A percentile compares a stretch with the other conserved stretches of the same genome.
Evolutionary conservation across 768 basidiomycete species (phyloP).

Genomic region (Auricularia sp.): DNA sequence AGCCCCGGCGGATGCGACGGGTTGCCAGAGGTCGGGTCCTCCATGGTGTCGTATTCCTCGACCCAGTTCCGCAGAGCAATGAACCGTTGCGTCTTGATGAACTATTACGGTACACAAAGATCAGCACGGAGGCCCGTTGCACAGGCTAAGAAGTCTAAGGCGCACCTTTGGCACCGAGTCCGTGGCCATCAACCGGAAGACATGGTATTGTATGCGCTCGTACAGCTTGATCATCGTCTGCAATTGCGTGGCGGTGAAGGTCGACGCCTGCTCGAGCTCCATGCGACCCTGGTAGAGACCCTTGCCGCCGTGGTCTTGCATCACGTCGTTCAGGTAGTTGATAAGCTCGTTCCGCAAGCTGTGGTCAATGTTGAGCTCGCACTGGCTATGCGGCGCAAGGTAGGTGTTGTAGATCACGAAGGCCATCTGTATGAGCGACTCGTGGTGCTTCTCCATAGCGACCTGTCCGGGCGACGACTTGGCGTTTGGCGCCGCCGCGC

Average conservation of each 20-base stretch:
- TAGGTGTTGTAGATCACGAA: conserved; percentile 92
- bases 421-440: conserved; percentile 86
- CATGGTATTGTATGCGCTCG: conserved; percentile 92
- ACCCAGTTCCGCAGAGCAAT: conserved; percentile 68
- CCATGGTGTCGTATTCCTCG: conserved; percentile 54
- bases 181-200: conserved; percentile 95
- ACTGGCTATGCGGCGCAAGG: conserved; percentile 88
- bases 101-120: conserved; percentile 33
- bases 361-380: conserved; percentile 98
- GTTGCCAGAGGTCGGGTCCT: conserved; percentile 43
- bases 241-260: conserved; percentile 91
- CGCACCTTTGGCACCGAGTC: conserved; percentile 95
- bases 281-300: conserved; percentile 61
- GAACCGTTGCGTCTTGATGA: conserved; percentile 81
- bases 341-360: conserved; percentile 89
- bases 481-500: conserved; percentile 48
- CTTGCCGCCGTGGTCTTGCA: conserved; percentile 67
- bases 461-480: conserved; percentile 30
- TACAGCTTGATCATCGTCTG: conserved; percentile 89
- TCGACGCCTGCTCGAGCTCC: conserved; percentile 67
- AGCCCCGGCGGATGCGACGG: conserved; percentile 58
- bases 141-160: conserved; percentile 1
- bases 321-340: conserved; percentile 85
- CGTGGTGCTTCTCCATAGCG: conserved; percentile 96
- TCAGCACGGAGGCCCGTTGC: conserved; percentile 5